Evolutionary conservation across 1,284 basidiomycete genomes (phyloP), one percentile per base, ranked within the genome.

Genomic region (Heliocybe sulcata): DNA sequence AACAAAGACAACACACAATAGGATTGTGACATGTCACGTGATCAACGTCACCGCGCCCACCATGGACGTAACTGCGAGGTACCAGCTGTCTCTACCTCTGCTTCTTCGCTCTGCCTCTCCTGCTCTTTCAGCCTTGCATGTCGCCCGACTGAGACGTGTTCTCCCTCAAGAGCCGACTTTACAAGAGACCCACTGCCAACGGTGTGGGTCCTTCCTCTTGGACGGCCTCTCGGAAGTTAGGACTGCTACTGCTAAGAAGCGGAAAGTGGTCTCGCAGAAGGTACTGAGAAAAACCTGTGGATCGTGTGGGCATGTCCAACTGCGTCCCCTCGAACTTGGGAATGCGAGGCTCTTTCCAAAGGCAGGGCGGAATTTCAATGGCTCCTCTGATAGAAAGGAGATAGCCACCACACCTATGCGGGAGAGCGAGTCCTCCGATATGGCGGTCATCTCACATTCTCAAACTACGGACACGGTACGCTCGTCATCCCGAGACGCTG

Each of bases 41-140:
- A 31, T 6, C 6, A 12, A 31, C 4, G 12, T 31, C 4, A 4
- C 4, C 29, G 29, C 29, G 29, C 12, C 12, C 29, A 31, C 12
- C 12, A 12, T 31, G 6, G 29, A 31, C 29, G 29, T 31, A 12
- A 31, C 29, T 31, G 6, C 29, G 55, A 75, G 70, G 58, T 86
- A 81, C 61, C 76, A 74, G 59, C 65, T 71, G 35, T 67, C 74
- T 23, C 61, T 86, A 16, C 72, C 83, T 12, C 70, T 67, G 58
- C 63, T 69, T 19, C 66, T 87, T 51, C 70, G 79, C 27, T 58
- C 75, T 6, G 60, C 78, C 42, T 81, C 83, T 6, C 75, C 81
- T 4, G 53, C 72, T 38, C 76, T 89, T 45, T 77, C 87, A 16
- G 82, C 85, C 45, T 70, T 85, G 27, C 83, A 87, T 63, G 67